Percentiles rank a stretch among this genome's conserved stretches.
Conservation (phyloP, 225 moss, liverwort and hornwort genomes). For the Anthoceros angustus region DNA sequence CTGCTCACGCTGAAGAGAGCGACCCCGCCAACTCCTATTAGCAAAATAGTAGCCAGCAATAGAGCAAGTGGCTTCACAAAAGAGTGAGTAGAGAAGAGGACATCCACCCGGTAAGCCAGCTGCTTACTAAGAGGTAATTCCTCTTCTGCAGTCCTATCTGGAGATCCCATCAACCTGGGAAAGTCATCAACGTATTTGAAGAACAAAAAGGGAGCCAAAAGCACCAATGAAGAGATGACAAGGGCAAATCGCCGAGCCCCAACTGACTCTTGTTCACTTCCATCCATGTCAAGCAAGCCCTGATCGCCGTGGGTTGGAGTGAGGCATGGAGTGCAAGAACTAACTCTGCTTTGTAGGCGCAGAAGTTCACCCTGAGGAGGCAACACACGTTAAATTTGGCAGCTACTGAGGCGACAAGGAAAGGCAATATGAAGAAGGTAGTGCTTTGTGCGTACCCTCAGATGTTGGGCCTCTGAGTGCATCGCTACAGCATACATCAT, state of each 20-base stretch:
- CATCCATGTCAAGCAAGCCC: conserved; percentile 5
- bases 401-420: background rate
- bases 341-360: conserved; percentile 13
- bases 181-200: conserved; percentile 36
- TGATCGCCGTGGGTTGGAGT: background rate
- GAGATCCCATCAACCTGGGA: conserved; percentile 13
- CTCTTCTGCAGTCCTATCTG: conserved; percentile 18
- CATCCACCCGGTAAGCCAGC: conserved; percentile 33
- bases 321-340: conserved; percentile 12
- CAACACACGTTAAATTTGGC: background rate
- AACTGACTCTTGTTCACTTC: conserved; percentile 6
- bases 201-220: conserved; percentile 22
- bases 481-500: conserved; percentile 16
- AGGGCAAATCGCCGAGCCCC: conserved; percentile 27
- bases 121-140: conserved; percentile 34
- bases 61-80: conserved; percentile 37
- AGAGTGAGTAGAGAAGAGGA: conserved; percentile 34
- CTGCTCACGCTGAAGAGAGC: conserved; percentile 34
- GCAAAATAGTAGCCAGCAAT: conserved; percentile 29
- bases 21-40: conserved; percentile 34
- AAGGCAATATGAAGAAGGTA: background rate
- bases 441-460: conserved; percentile 14
- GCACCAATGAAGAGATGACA: conserved; percentile 17
- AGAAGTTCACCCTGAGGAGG: conserved; percentile 17
- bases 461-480: conserved; percentile 17